Percentiles rank a stretch among this genome's conserved stretches.
phyloP scores from a whole-genome alignment of 2,329 filamentous ascomycete genomes.

The Colletotrichum gloeosporioides region DNA sequence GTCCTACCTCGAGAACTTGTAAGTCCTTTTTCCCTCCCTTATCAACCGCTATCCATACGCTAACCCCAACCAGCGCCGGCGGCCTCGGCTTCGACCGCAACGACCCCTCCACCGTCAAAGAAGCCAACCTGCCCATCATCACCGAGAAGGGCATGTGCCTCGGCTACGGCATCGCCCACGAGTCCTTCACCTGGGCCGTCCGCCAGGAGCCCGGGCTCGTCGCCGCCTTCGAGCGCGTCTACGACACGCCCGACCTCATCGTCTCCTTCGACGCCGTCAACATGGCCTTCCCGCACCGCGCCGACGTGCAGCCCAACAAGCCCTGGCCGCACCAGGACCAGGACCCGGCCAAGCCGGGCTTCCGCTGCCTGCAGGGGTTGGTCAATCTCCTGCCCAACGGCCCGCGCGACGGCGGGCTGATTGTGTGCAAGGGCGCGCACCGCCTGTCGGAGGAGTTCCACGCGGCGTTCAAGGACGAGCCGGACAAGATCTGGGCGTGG shows the following conservation, averaged over 20 bases:
- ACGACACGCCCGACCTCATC: slow-evolving; percentile 2
- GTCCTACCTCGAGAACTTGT: neutral
- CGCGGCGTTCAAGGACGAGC: neutral
- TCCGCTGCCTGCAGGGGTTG: slow-evolving; percentile 1
- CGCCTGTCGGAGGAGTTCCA: slow-evolving; percentile 24
- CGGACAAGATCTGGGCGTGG: slow-evolving; percentile 29
- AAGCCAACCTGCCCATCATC: slow-evolving; percentile 27
- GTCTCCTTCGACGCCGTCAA: slow-evolving; percentile 9
- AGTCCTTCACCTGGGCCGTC: neutral
- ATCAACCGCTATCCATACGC: no score
- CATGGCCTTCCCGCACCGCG: slow-evolving; percentile 5
- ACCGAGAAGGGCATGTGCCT: slow-evolving; percentile 9
- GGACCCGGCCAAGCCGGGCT: neutral
- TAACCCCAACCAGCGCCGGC: neutral
- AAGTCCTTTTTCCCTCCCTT: neutral
- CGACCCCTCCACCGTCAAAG: slow-evolving; percentile 40
- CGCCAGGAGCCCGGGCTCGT: slow-evolving; percentile 3
- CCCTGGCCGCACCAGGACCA: slow-evolving; percentile 12
- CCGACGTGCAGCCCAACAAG: neutral
- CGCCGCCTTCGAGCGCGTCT: neutral
- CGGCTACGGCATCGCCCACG: slow-evolving; percentile 8
- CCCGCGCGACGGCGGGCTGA: neutral
- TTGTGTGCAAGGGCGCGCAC: slow-evolving; percentile 8
- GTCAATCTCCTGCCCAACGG: slow-evolving; percentile 1
- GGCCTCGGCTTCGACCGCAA: slow-evolving; percentile 30